Evolutionary conservation across 805 yeast genomes (phyloP).

Genomic region (Ogataea chonburiensis): DNA sequence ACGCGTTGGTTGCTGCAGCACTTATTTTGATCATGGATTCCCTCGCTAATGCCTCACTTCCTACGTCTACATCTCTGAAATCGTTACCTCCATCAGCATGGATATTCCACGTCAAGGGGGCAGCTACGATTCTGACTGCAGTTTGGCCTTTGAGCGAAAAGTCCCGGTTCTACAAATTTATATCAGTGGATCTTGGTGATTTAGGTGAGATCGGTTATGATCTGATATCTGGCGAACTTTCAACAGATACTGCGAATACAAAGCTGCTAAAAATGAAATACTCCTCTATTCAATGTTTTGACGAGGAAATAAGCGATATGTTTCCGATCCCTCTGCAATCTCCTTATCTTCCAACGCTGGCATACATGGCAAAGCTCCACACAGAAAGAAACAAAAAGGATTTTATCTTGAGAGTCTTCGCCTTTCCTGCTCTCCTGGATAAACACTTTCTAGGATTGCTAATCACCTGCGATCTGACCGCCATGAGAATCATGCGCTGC

Average conservation of each 20-base stretch:
- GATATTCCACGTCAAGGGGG: conserved; percentile 96
- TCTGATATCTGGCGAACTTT: conserved; percentile 35
- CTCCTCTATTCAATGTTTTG: conserved; percentile 76
- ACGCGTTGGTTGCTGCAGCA: conserved; percentile 91
- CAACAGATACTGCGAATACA: conserved; percentile 15
- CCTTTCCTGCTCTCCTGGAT: conserved; percentile 90
- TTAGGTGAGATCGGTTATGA: conserved; percentile 65
- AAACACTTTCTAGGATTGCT: conserved; percentile 72
- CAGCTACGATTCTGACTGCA: conserved; percentile 91
- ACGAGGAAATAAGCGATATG: conserved; percentile 76
- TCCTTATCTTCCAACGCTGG: conserved; percentile 84
- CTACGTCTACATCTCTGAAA: conserved; percentile 46
- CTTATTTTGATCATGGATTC: conserved; percentile 89
- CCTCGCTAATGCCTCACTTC: conserved; percentile 82
- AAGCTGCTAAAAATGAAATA: conserved; percentile 32
- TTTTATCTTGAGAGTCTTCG: conserved; percentile 81
- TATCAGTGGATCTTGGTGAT: conserved; percentile 88
- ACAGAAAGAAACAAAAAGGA: conserved; percentile 81
- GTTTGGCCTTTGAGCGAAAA: conserved; percentile 87
- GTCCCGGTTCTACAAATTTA: conserved; percentile 64
- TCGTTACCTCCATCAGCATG: conserved; percentile 91
- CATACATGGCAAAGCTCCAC: conserved; percentile 79
- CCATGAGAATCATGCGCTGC: conserved; percentile 88
- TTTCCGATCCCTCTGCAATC: conserved; percentile 83
- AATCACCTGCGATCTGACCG: conserved; percentile 80